Percentiles rank a stretch among this genome's conserved stretches.
Conservation (phyloP, 2,329 filamentous ascomycete genomes). For the Coniochaeta hoffmannii region DNA sequence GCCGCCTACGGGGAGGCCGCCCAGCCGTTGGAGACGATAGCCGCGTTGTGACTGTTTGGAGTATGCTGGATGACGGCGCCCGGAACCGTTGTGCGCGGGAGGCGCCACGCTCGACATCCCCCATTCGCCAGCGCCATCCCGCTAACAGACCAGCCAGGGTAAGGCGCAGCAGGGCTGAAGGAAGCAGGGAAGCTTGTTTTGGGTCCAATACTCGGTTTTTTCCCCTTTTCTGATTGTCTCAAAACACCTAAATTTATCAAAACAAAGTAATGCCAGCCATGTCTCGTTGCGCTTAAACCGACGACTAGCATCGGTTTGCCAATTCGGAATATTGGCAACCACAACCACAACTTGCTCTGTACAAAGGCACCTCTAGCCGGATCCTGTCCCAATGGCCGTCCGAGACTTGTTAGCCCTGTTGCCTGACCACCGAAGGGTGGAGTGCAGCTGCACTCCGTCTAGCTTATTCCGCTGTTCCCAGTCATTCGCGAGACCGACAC, state of each 20-base stretch:
- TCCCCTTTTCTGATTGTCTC: conserved; percentile 2
- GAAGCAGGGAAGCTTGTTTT: conserved; percentile 1
- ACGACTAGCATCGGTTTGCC: neutral
- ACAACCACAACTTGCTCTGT: neutral
- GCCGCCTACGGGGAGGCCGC: neutral
- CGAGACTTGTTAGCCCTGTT: neutral
- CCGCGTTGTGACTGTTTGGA: neutral
- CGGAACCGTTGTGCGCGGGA: neutral
- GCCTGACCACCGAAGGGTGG: neutral
- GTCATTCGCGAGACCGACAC: too few relatives aligned
- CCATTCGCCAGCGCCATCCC: conserved; percentile 1
- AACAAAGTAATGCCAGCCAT: neutral
- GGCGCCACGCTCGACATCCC: neutral
- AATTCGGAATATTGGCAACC: neutral
- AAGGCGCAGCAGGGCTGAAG: conserved; percentile 18
- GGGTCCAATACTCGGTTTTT: neutral
- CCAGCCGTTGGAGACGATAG: neutral
- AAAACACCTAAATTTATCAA: neutral
- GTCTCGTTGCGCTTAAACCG: neutral
- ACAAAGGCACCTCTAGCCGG: neutral
- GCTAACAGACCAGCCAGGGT: conserved; percentile 9
- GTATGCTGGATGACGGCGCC: neutral
- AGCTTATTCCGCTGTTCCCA: neutral
- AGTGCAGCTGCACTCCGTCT: neutral
- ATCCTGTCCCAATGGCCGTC: neutral